phyloP scores from a whole-genome alignment of 805 yeast genomes.

The Candida caryicola region DNA sequence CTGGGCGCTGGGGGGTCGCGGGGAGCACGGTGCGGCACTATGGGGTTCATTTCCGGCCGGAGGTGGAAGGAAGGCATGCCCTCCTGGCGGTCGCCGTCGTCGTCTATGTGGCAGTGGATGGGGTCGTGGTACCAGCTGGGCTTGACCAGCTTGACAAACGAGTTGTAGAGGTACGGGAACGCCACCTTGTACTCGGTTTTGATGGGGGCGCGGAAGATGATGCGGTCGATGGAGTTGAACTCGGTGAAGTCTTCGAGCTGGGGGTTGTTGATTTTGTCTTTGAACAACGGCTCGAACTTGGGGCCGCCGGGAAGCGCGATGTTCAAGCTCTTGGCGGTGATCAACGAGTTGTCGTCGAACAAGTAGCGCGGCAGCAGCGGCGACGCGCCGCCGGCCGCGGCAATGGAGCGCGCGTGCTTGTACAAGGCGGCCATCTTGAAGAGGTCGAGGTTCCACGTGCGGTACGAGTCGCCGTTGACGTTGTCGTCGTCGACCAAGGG shows the following conservation, averaged over 20 bases:
- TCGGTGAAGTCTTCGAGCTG: conserved; percentile 80
- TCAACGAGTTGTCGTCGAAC: conserved; percentile 75
- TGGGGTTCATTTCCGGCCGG: conserved; percentile 55
- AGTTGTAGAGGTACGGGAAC: conserved; percentile 80
- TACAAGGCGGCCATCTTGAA: conserved; percentile 64
- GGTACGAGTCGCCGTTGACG: conserved; percentile 78
- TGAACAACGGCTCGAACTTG: conserved; percentile 81
- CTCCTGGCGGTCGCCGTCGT: conserved; percentile 44
- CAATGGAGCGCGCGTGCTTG: conserved; percentile 66
- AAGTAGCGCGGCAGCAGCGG: conserved; percentile 50
- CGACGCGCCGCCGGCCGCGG: conserved; percentile 48
- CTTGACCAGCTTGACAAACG: conserved; percentile 64
- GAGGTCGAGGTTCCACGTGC: conserved; percentile 63
- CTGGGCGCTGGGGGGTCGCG: conserved; percentile 28
- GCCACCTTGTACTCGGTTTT: conserved; percentile 85
- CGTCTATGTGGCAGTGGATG: conserved; percentile 45
- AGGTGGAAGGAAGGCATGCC: conserved; percentile 57
- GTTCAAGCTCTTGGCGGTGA: conserved; percentile 88
- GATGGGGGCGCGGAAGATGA: conserved; percentile 73
- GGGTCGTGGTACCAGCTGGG: conserved; percentile 66
- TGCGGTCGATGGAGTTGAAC: conserved; percentile 83
- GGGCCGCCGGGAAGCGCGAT: conserved; percentile 94
- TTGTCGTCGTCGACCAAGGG: conserved; percentile 58
- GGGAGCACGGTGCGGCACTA: conserved; percentile 26
- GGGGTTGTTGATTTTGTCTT: conserved; percentile 54